Evolutionary conservation across 495 filamentous ascomycete species (phyloP), one percentile per base, ranked within the genome.

Genomic region (Penicillium antarcticum): DNA sequence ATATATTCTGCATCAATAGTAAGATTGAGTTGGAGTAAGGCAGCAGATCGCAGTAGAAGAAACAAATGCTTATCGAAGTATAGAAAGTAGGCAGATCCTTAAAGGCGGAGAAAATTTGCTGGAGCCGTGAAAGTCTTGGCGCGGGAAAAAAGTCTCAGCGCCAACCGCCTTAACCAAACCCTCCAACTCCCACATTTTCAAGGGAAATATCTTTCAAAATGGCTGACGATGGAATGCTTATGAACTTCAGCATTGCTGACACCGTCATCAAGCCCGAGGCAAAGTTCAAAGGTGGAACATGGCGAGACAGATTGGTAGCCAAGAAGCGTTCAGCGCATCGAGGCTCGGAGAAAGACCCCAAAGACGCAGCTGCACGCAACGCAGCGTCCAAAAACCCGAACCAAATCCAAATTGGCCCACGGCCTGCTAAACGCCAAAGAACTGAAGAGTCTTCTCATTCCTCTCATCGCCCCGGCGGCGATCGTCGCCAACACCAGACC

Each of bases 221-320:
- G 92, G 89, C 90, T 17, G 91, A 97, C 74, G 88, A 95, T 85
- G 91, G 89, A 43, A 87, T 98, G 82, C 80, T 97, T 41, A 77
- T 97, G 66, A 97, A 98, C 65, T 97, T 97, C 63, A 80, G 87
- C 47, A 73, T 94, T 24, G 76, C 79, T 12, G 87, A 88, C 56
- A 77, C 74, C 13, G 67, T 74, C 45, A 70, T 70, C 26, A 87
- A 85, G 48, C 78, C 78, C 4, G 77, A 82, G 39, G 76, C 80
- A 40, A 86, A 82, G 53, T 89, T 95, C 65, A 91, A 84, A 67
- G 94, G 94, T 51, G 94, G 94, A 12, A 82, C 82, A 55, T 98
- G 94, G 94, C 88, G 85, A 63, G 94, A 96, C 63, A 78, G 95
- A 48, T 72, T 91, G 44, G 83, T 78, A 43, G 92, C 90, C 16